phyloP scores from a whole-genome alignment of 2,329 filamentous ascomycete species.

The Monosporascus sp. region DNA sequence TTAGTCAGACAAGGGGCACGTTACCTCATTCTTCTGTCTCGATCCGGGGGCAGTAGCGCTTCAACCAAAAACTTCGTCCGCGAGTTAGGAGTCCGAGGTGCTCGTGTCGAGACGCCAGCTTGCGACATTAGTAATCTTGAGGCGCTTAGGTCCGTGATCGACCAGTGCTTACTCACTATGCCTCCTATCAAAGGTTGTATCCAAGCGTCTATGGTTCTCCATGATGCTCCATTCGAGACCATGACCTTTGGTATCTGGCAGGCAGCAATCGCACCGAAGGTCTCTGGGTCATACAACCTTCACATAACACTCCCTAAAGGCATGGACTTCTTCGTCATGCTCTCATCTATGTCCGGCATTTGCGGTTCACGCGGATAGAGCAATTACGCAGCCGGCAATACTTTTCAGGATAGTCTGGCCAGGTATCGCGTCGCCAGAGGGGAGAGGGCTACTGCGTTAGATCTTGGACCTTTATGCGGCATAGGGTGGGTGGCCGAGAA shows the following conservation, averaged over 20 bases:
- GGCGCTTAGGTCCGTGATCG: not conserved
- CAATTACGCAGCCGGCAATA: too few species aligned
- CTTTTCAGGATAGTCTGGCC: too few species aligned
- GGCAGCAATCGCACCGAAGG: conserved; percentile 36
- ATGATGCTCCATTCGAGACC: conserved; percentile 11
- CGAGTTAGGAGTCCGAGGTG: not conserved
- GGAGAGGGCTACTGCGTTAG: too few species aligned
- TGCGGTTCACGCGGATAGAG: conserved; percentile 26
- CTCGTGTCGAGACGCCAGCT: not conserved
- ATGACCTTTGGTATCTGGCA: conserved; percentile 26
- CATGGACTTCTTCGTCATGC: conserved; percentile 31
- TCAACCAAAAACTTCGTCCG: not conserved
- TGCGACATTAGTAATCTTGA: not conserved
- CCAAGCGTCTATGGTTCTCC: not conserved
- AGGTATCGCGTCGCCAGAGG: too few species aligned
- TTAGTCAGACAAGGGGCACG: not conserved
- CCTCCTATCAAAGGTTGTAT: not conserved
- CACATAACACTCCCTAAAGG: conserved; percentile 23
- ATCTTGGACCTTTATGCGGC: too few species aligned
- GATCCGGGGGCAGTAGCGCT: not conserved
- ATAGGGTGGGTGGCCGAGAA: too few species aligned
- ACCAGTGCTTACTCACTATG: not conserved
- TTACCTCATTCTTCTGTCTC: not conserved
- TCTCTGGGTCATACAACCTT: conserved; percentile 31
- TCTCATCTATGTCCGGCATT: conserved; percentile 25